Evolutionary conservation across 2,329 filamentous ascomycete genomes (phyloP).

Genomic region (Alternaria postmessia): DNA sequence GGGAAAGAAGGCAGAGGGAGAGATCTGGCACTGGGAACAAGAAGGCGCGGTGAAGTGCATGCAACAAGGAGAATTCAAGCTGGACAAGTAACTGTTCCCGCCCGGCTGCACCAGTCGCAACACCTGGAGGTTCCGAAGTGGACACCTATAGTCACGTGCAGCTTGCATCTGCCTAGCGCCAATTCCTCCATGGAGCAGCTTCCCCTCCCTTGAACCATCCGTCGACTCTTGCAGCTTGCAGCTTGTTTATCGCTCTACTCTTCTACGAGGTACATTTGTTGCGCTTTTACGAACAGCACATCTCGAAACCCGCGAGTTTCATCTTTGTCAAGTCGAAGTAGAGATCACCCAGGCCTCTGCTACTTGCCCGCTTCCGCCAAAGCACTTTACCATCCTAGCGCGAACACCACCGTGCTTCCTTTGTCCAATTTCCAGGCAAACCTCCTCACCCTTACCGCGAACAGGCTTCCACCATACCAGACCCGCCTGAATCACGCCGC

Average conservation of each 20-base stretch:
- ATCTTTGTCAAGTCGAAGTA: background rate
- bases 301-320: background rate
- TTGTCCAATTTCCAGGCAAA: slow-evolving; percentile 22
- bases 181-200: slow-evolving; percentile 21
- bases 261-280: background rate
- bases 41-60: slow-evolving; percentile 2
- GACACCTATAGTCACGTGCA: slow-evolving; percentile 34
- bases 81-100: slow-evolving; percentile 14
- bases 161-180: slow-evolving; percentile 22
- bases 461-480: slow-evolving; percentile 3
- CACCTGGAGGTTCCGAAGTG: slow-evolving; percentile 35
- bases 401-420: slow-evolving; percentile 17
- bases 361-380: slow-evolving; percentile 16
- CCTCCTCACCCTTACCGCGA: slow-evolving; percentile 13
- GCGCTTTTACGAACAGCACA: background rate
- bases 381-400: slow-evolving; percentile 21
- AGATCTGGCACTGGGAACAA: background rate
- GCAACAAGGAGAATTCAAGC: background rate
- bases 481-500: background rate
- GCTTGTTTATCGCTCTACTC: background rate
- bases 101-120: slow-evolving; percentile 26
- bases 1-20: background rate
- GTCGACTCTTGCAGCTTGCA: slow-evolving; percentile 1
- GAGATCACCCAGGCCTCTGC: background rate
- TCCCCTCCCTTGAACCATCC: slow-evolving; percentile 1